Evolutionary conservation across 2,329 filamentous ascomycete species (phyloP), one percentile per base, ranked within the genome.

Genomic region (Achaetomium macrosporum): DNA sequence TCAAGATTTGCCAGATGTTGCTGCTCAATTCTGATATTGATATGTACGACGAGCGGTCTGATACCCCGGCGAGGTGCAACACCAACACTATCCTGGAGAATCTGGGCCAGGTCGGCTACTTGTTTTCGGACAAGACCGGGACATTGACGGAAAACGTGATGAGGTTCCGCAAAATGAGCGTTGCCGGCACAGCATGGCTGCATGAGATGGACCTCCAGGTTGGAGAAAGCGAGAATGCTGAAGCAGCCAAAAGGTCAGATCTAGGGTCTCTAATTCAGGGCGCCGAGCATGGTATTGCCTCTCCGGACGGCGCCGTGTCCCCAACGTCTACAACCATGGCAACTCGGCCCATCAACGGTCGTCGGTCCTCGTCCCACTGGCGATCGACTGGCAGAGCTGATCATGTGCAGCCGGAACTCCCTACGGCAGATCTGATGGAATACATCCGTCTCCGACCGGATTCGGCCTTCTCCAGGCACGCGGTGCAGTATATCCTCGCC

Each of bases 51-150:
- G 79, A 83, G 11, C 79, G 82, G 40, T 84, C 84, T 1, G 79
- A 95, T 64, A 95, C 88, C 0, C 88, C 90, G 0, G 86, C 92
- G 73, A 85, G 89, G 55, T 86, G 87, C 47, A 87, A 90, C 59
- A 95, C 90, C 0, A 92, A 89, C 0, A 95, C 90, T 0, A 95
- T 95, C 63, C 83, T 95, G 51, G 90, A 95, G 66, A 88, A 95
- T 59, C 71, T 95, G 4, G 90, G 90, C 0, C 90, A 95, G 68
- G 82, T 95, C 64, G 87, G 83, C 67, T 89, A 91, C 63, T 82
- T 93, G 31, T 92, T 95, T 63, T 93, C 88, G 0, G 90, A 95
- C 71, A 95, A 95, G 71, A 95, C 90, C 0, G 90, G 90, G 9
- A 95, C 90, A 0, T 70, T 95, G 61, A 95, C 90, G 0, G 89